phyloP scores from a whole-genome alignment of 176 grass and related monocot species.

The Oryza meyeriana region DNA sequence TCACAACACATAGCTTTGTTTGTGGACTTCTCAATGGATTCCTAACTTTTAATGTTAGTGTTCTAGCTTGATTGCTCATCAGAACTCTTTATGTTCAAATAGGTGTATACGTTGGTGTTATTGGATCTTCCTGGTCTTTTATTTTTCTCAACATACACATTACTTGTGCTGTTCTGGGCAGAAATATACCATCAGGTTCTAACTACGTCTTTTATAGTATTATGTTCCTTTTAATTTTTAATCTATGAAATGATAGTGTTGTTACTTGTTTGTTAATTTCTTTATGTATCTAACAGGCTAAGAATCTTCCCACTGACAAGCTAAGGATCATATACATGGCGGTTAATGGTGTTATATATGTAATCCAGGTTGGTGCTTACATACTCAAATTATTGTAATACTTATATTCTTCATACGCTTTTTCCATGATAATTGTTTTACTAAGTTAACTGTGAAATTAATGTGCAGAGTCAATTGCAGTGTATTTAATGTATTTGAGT shows the following conservation, averaged over 20 bases:
- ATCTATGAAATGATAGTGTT: neutral
- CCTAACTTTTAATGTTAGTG: neutral
- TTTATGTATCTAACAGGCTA: slow-evolving; percentile 46
- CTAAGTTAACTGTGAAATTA: neutral
- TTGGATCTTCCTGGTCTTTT: slow-evolving; percentile 78
- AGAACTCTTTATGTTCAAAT: slow-evolving; percentile 19
- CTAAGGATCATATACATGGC: slow-evolving; percentile 62
- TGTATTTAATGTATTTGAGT: slow-evolving; percentile 6
- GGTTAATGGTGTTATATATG: slow-evolving; percentile 65
- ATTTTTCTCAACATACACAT: slow-evolving; percentile 92
- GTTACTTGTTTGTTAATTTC: slow-evolving; percentile 7
- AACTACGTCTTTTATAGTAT: neutral
- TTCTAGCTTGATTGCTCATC: slow-evolving; percentile 20
- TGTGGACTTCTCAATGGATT: neutral
- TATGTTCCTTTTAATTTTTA: slow-evolving; percentile 9
- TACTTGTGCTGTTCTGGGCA: slow-evolving; percentile 95
- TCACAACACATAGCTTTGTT: neutral
- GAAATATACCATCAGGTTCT: slow-evolving; percentile 95
- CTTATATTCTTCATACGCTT: neutral
- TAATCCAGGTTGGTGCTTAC: slow-evolving; percentile 63
- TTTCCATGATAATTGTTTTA: neutral
- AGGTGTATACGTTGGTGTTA: slow-evolving; percentile 68
- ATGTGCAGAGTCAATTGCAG: neutral
- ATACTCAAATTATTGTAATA: neutral
- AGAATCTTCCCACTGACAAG: slow-evolving; percentile 69